Evolutionary conservation across 768 basidiomycete genomes (phyloP).

Genomic region (Hebeloma cylindrosporum): DNA sequence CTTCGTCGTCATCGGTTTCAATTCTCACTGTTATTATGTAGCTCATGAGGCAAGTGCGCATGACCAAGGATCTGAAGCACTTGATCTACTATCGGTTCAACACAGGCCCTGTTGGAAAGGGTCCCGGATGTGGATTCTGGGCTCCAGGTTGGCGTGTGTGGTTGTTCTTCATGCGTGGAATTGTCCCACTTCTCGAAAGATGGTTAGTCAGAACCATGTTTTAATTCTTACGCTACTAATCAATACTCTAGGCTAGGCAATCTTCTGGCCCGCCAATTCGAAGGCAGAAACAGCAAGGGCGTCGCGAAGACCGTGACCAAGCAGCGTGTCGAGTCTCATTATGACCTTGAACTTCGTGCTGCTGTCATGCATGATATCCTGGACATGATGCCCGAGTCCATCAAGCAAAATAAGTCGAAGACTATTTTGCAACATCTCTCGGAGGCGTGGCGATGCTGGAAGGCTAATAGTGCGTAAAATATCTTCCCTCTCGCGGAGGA

Average conservation of each 20-base stretch:
- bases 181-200: slow-evolving; percentile 94
- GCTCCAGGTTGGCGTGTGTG: slow-evolving; percentile 99
- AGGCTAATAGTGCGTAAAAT: slow-evolving; percentile 72
- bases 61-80: slow-evolving; percentile 99
- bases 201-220: slow-evolving; percentile 53
- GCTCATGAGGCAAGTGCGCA: slow-evolving; percentile 99
- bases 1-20: background rate
- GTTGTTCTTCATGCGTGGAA: slow-evolving; percentile 99
- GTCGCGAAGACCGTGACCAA: slow-evolving; percentile 98
- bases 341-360: slow-evolving; percentile 94
- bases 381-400: slow-evolving; percentile 99
- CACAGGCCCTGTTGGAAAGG: slow-evolving; percentile 98
- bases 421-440: slow-evolving; percentile 97
- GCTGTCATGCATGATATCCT: slow-evolving; percentile 99
- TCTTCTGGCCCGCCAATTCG: slow-evolving; percentile 95
- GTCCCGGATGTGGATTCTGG: slow-evolving; percentile 99
- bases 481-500: slow-evolving; percentile 1
- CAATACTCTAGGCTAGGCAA: slow-evolving; percentile 72
- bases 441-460: slow-evolving; percentile 98
- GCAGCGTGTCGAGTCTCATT: slow-evolving; percentile 98
- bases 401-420: slow-evolving; percentile 99
- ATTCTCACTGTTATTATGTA: slow-evolving; percentile 25
- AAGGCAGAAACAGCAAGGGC: slow-evolving; percentile 95
- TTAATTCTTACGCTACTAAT: background rate
- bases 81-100: slow-evolving; percentile 99